Percentiles rank a stretch among this genome's conserved stretches.
These are phyloP conservation scores for Pseudisothecium myosuroides DNA, from an alignment of 225 moss, liverwort and hornwort species.

Conservation along the genomic window DNA sequence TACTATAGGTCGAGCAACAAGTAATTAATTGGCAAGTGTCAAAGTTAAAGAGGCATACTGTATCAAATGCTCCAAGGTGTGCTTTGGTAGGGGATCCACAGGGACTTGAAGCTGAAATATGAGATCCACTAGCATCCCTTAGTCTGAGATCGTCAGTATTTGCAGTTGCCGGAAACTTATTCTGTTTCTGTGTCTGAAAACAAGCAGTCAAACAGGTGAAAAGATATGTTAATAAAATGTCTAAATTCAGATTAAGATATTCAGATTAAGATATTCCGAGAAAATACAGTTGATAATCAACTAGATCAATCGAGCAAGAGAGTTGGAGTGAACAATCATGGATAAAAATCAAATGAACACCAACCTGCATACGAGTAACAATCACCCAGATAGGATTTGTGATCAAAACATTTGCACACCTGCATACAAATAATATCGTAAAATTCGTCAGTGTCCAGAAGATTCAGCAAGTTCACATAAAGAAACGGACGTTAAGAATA, in stretches of 20 bases:
- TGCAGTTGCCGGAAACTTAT: neutral
- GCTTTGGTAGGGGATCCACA: neutral
- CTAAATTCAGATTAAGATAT: neutral
- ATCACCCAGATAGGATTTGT: constrained; percentile 95
- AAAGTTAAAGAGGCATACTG: constrained; percentile 9
- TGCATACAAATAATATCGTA: neutral
- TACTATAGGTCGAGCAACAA: neutral
- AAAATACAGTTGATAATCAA: neutral
- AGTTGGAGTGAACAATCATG: neutral
- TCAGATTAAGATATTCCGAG: neutral
- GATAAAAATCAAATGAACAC: neutral
- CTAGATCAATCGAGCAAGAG: neutral
- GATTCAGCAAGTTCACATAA: neutral
- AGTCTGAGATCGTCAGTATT: neutral
- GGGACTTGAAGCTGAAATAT: neutral
- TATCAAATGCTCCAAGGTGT: constrained; percentile 43
- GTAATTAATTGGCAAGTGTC: neutral
- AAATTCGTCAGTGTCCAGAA: neutral
- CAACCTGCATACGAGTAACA: constrained; percentile 89
- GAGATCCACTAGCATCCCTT: neutral
- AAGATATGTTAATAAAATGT: neutral
- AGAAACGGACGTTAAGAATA: neutral
- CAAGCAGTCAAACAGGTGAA: neutral
- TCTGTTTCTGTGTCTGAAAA: constrained; percentile 36
- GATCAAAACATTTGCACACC: constrained; percentile 65